Evolutionary conservation across 768 basidiomycete genomes (phyloP).

Genomic region (Podaxis carcinomalis): DNA sequence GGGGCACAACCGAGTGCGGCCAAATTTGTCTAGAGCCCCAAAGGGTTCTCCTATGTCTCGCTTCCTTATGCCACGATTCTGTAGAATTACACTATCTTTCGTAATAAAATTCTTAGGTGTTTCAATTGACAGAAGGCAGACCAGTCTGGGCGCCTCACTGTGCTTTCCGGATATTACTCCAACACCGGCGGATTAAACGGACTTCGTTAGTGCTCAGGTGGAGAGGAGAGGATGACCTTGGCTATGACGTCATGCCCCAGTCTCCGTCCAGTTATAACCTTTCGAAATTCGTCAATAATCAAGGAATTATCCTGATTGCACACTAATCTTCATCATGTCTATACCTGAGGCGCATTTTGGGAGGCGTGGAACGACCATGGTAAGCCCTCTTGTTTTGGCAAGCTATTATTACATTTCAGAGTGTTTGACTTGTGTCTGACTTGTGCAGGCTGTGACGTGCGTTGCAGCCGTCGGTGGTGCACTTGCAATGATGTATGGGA

Average conservation of each 20-base stretch:
- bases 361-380: conserved; percentile 15
- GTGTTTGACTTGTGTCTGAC: background rate
- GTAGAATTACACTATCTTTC: no score
- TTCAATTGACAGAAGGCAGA: no score
- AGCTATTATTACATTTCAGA: no score
- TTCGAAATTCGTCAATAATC: background rate
- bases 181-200: background rate
- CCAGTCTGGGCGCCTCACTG: no score
- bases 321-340: background rate
- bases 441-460: conserved; percentile 25
- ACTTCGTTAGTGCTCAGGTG: background rate
- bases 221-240: background rate
- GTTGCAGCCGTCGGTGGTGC: conserved; percentile 23
- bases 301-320: background rate
- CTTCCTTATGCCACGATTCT: background rate
- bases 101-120: no score
- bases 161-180: background rate
- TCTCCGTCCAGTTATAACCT: background rate
- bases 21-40: background rate
- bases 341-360: background rate
- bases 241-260: background rate
- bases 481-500: conserved; percentile 28
- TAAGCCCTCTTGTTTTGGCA: background rate
- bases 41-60: background rate
- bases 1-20: background rate